Conservation (phyloP, 257 asterid genomes). For the Gentiana dahurica region DNA sequence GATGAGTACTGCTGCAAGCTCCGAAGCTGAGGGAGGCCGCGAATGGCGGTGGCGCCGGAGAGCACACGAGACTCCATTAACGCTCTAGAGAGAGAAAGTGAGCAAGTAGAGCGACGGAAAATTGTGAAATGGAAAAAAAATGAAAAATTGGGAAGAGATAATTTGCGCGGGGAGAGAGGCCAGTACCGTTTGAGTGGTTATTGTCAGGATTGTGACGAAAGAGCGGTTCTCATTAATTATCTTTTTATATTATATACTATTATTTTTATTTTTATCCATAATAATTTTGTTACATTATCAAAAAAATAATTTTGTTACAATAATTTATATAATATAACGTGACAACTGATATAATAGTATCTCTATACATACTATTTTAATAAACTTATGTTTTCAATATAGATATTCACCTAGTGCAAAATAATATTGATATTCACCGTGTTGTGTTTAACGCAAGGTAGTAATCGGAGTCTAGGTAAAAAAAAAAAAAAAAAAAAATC, state of each 20-base stretch:
- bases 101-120: background rate
- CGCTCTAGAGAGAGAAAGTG: conserved; percentile 19
- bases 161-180: conserved; percentile 25
- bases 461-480: too few relatives aligned
- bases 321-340: background rate
- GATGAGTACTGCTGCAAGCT: conserved; percentile 20
- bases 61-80: conserved; percentile 93
- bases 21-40: conserved; percentile 50
- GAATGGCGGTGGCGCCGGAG: conserved; percentile 55
- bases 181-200: conserved; percentile 27
- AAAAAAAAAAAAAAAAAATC: too few relatives aligned
- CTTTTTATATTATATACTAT: conserved; percentile 2
- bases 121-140: background rate
- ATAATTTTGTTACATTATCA: background rate
- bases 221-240: conserved; percentile 32
- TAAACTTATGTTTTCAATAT: too few relatives aligned
- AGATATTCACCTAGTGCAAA: too few relatives aligned
- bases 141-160: conserved; percentile 3
- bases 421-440: too few relatives aligned
- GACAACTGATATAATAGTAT: too few relatives aligned
- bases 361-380: too few relatives aligned
- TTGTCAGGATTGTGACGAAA: conserved; percentile 26
- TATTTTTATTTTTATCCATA: background rate
- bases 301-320: background rate
- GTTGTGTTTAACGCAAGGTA: too few relatives aligned